Evolutionary conservation across 2,329 filamentous ascomycete genomes (phyloP).

Genomic region (Aureobasidium sp.): DNA sequence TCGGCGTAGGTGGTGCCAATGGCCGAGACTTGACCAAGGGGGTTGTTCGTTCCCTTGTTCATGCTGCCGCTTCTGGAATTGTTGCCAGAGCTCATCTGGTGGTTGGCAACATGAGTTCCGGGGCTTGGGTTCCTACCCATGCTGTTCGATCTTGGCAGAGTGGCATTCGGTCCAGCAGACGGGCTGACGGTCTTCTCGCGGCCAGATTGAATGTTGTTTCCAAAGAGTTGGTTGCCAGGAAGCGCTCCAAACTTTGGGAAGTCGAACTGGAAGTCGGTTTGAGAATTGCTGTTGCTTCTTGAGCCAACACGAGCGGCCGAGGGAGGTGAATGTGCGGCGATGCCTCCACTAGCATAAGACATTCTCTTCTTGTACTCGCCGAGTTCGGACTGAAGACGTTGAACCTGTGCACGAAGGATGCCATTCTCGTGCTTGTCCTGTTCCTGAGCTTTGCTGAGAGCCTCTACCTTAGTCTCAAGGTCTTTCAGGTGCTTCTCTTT

Average conservation of each 20-base stretch:
- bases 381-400: conserved; percentile 75
- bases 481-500: conserved; percentile 89
- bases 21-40: conserved; percentile 25
- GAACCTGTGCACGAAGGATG: conserved; percentile 74
- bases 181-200: conserved; percentile 8
- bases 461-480: conserved; percentile 60
- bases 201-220: conserved; percentile 15
- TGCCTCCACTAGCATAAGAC: conserved; percentile 46
- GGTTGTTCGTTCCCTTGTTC: conserved; percentile 19
- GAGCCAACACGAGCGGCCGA: conserved; percentile 17
- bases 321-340: conserved; percentile 38
- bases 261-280: conserved; percentile 80
- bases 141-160: conserved; percentile 3
- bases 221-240: conserved; percentile 44
- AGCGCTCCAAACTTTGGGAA: conserved; percentile 88
- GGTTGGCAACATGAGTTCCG: background rate
- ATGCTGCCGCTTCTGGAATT: conserved; percentile 11
- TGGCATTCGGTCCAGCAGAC: background rate
- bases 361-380: conserved; percentile 85
- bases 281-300: conserved; percentile 35
- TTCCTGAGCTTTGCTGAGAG: conserved; percentile 72
- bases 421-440: conserved; percentile 78
- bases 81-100: background rate
- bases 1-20: conserved; percentile 40
- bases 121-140: background rate